Conservation (phyloP, 2,329 filamentous ascomycete species). For the Aspergillus quadrilineatus region DNA sequence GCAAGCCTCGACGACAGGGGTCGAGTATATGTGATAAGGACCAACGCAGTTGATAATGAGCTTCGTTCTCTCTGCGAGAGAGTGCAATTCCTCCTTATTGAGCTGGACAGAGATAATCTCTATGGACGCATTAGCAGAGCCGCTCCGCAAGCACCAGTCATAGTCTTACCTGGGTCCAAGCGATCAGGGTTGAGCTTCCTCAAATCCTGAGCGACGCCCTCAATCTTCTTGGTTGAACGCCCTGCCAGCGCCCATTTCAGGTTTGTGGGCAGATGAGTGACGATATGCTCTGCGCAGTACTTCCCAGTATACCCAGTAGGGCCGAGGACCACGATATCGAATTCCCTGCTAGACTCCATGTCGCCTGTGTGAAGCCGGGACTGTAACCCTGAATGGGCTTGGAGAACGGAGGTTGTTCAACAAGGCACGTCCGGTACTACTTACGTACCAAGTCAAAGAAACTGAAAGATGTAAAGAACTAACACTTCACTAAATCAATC, state of each 20-base stretch:
- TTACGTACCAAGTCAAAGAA: not conserved
- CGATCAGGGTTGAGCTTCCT: slow-evolving; percentile 68
- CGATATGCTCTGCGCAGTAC: slow-evolving; percentile 72
- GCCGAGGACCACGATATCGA: slow-evolving; percentile 66
- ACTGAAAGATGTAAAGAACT: not conserved
- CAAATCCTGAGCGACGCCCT: slow-evolving; percentile 65
- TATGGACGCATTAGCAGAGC: slow-evolving; percentile 20
- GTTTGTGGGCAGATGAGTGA: slow-evolving; percentile 67
- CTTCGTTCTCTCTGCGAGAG: slow-evolving; percentile 55
- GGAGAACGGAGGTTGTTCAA: not conserved
- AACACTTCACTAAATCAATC: not conserved
- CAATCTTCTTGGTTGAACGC: slow-evolving; percentile 73
- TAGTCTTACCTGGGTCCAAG: slow-evolving; percentile 60
- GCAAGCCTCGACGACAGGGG: slow-evolving; percentile 63
- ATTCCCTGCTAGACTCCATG: slow-evolving; percentile 52
- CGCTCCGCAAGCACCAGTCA: not conserved
- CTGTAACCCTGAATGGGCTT: not conserved
- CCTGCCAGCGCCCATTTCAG: slow-evolving; percentile 87
- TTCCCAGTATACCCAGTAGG: slow-evolving; percentile 82
- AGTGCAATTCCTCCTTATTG: slow-evolving; percentile 50
- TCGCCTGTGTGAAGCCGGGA: not conserved
- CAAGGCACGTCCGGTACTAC: not conserved
- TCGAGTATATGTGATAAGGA: slow-evolving; percentile 64
- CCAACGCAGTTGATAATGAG: slow-evolving; percentile 63
- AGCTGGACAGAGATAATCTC: slow-evolving; percentile 50